Evolutionary conservation across 768 basidiomycete genomes (phyloP).

Genomic region (Mycena epipterygia): DNA sequence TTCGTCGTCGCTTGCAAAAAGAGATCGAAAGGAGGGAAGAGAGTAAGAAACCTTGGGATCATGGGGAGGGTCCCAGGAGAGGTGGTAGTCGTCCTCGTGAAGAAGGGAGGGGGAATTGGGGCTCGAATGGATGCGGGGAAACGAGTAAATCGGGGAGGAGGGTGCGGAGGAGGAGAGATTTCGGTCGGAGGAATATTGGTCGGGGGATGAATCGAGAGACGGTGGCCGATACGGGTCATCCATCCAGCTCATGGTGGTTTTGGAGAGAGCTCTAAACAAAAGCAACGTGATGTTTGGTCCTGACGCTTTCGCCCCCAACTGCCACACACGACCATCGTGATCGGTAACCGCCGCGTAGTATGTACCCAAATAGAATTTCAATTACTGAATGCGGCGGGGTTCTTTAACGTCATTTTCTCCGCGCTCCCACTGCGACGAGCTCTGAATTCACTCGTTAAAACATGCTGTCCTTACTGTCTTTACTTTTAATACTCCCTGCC

Average conservation of each 20-base stretch:
- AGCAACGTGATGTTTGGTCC: no score
- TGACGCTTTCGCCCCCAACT: no score
- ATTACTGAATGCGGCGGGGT: no score
- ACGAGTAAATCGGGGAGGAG: slow-evolving; percentile 17
- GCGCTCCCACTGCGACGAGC: no score
- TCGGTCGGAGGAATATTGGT: slow-evolving; percentile 11
- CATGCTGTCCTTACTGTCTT: slow-evolving; percentile 2
- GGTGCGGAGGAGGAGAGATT: slow-evolving; percentile 10
- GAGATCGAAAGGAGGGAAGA: slow-evolving; percentile 46
- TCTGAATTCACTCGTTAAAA: not conserved
- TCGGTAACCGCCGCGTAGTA: no score
- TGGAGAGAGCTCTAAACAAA: no score
- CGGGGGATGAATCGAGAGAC: slow-evolving; percentile 23
- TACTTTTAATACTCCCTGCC: not conserved
- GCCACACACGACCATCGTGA: no score
- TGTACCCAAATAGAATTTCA: no score
- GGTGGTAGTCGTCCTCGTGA: slow-evolving; percentile 28
- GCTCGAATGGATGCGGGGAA: slow-evolving; percentile 32
- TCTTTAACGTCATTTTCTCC: no score
- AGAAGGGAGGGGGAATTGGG: slow-evolving; percentile 20
- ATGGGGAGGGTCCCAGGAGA: slow-evolving; percentile 32
- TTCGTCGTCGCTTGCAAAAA: slow-evolving; percentile 43
- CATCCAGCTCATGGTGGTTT: not conserved
- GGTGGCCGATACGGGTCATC: slow-evolving; percentile 18
- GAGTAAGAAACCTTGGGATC: slow-evolving; percentile 39